A percentile compares a stretch with the other conserved stretches of the same genome.
Evolutionary conservation across 305 asterid species (phyloP).

Genomic region (Ilex paraguariensis): DNA sequence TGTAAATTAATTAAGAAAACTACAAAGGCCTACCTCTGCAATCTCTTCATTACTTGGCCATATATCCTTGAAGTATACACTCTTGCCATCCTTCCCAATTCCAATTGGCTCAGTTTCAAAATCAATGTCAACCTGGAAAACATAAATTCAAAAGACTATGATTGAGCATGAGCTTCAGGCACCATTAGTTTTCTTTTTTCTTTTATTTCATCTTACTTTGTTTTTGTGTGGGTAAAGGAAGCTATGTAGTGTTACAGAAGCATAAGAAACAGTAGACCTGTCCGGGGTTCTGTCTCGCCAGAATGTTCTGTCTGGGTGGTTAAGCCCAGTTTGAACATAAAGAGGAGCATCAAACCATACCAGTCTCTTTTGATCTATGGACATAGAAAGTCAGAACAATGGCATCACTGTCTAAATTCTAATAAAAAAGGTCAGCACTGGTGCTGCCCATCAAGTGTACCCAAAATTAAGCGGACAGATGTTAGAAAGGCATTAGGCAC

Average conservation of each 20-base stretch:
- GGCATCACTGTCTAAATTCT: no score
- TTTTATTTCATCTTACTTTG: neutral
- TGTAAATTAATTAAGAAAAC: slow-evolving; percentile 1
- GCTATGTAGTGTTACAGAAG: no score
- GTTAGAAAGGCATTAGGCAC: no score
- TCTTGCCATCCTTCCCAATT: slow-evolving; percentile 69
- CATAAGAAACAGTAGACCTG: no score
- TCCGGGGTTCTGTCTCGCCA: neutral
- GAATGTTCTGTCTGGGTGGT: neutral
- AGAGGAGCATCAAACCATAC: no score
- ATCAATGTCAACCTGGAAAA: slow-evolving; percentile 75
- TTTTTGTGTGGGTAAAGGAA: no score
- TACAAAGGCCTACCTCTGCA: slow-evolving; percentile 45
- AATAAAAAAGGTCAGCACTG: no score
- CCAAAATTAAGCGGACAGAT: no score
- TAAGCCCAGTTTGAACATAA: no score
- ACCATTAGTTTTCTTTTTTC: neutral
- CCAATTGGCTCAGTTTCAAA: slow-evolving; percentile 91
- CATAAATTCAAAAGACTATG: slow-evolving; percentile 2
- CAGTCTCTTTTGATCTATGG: no score
- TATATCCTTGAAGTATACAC: slow-evolving; percentile 71
- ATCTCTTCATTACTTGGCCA: slow-evolving; percentile 92
- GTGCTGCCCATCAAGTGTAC: no score
- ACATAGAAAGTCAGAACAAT: no score
- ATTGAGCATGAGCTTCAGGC: neutral